A percentile compares a stretch with the other conserved stretches of the same genome.
These are phyloP conservation scores for Eucalyptus erythrocorys DNA, from an alignment of 345 rosid species.

Conservation along the genomic window DNA sequence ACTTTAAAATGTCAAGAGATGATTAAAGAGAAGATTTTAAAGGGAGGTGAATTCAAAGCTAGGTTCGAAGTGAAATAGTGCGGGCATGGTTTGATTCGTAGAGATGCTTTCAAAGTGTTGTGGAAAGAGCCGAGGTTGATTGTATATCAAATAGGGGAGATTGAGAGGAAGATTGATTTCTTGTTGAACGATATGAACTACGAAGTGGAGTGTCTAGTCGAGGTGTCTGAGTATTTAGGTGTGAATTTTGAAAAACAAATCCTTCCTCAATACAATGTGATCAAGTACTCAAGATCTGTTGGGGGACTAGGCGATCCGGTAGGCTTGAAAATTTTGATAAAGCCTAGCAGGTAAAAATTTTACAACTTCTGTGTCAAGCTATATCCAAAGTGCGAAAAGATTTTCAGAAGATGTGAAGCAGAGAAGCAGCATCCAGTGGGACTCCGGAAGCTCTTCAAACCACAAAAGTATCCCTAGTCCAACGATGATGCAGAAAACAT, in stretches of 20 bases:
- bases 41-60: slow-evolving; percentile 47
- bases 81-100: slow-evolving; percentile 50
- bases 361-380: slow-evolving; percentile 80
- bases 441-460: slow-evolving; percentile 63
- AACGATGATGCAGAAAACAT: slow-evolving; percentile 50
- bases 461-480: slow-evolving; percentile 26
- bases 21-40: slow-evolving; percentile 33
- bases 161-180: slow-evolving; percentile 65
- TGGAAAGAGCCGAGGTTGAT: slow-evolving; percentile 81
- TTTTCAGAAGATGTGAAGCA: slow-evolving; percentile 44
- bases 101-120: slow-evolving; percentile 68
- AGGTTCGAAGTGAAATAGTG: slow-evolving; percentile 69
- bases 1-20: slow-evolving; percentile 55
- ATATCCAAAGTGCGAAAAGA: slow-evolving; percentile 71
- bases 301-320: slow-evolving; percentile 67
- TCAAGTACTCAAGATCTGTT: slow-evolving; percentile 41
- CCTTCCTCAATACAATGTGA: slow-evolving; percentile 55
- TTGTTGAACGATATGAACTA: slow-evolving; percentile 39
- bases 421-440: slow-evolving; percentile 41
- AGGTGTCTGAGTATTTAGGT: slow-evolving; percentile 73
- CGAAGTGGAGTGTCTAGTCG: slow-evolving; percentile 34
- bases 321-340: slow-evolving; percentile 53
- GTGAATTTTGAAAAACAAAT: slow-evolving; percentile 74
- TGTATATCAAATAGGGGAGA: slow-evolving; percentile 39
- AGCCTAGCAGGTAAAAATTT: slow-evolving; percentile 60